Base-by-base conservation (phyloP, 768 basidiomycete genomes). In the Pulveroboletus sp. region DNA sequence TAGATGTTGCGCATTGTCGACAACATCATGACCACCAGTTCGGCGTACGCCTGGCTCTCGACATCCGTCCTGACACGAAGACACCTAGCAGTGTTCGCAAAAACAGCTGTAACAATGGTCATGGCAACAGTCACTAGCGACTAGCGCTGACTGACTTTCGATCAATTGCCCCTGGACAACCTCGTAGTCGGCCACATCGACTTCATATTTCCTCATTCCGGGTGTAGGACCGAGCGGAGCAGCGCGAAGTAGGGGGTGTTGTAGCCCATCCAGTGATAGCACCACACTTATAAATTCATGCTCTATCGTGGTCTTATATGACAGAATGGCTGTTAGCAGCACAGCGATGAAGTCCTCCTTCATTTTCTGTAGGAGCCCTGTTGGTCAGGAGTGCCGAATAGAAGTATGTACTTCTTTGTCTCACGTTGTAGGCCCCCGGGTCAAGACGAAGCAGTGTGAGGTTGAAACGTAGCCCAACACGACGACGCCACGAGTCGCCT, bases 391-490 rank as follows among this genome's bases (percentile, higher is more conserved):
- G 27, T 14, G 17, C 18, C 36, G 47, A 33, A 26, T 1, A 21
- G 26, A 53, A 49, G 15, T 6, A 37, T 15, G 24, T 39, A 21
- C 8, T 30, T 14, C 42, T 14, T 41, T 10, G 36, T 68, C 78
- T 62, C 49, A 86, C 86, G 49, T 51, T 47, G 57, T 89, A 90
- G 27, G 79, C 73, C 50, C 69, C 72, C 0, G 85, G 81, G 57
- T 89, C 81, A 8, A 83, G 67, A 47, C 74, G 69, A 43, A 89
- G 71, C 15, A 82, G 63, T 39, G 68, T 75, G 39, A 74, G 73
- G 69, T 82, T 79, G 61, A 89, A 80, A 21, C 79, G 75, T 49
- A 90, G 60, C 10, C 83, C 78, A 36, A 89, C 76, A 44, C 83
- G 74, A 32, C 78, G 76, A 5, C 79, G 76, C 51, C 77, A 75